These are phyloP conservation scores for Prunus mira DNA, from an alignment of 306 rosid genomes.

Conservation along the genomic window DNA sequence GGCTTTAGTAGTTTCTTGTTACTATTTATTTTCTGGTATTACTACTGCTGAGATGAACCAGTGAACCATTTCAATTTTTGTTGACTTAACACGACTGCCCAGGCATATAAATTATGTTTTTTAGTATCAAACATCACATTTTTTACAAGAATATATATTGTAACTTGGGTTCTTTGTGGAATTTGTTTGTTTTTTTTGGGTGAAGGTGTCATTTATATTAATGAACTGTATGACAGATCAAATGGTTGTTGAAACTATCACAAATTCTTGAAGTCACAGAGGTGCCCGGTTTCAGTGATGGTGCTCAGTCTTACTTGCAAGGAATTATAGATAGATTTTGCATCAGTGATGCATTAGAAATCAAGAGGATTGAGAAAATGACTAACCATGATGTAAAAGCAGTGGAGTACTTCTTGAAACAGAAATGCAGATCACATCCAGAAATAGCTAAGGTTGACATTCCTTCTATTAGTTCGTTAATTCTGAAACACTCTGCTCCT, in stretches of 20 bases:
- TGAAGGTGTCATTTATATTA: not conserved
- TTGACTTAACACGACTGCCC: no score
- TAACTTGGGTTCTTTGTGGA: not conserved
- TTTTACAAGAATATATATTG: not conserved
- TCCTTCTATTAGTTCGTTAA: not conserved
- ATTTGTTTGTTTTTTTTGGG: not conserved
- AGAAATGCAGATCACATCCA: slow-evolving; percentile 58
- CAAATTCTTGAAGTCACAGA: slow-evolving; percentile 59
- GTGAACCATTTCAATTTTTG: no score
- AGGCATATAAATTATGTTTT: no score
- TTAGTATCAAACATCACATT: no score
- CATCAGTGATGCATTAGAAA: slow-evolving; percentile 58
- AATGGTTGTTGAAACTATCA: slow-evolving; percentile 75
- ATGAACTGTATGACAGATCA: slow-evolving; percentile 33
- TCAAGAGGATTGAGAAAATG: slow-evolving; percentile 67
- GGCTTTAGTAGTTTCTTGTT: no score
- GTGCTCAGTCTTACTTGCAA: slow-evolving; percentile 49
- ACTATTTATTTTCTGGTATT: no score
- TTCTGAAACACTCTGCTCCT: not conserved
- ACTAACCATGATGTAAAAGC: slow-evolving; percentile 93
- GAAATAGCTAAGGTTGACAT: slow-evolving; percentile 50
- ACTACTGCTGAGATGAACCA: no score
- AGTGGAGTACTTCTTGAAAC: slow-evolving; percentile 84
- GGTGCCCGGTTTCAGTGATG: slow-evolving; percentile 69
- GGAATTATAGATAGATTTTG: slow-evolving; percentile 50